Base-by-base conservation (phyloP, 202 grass and related monocot genomes). In the Schoenoplectus tabernaemontani region DNA sequence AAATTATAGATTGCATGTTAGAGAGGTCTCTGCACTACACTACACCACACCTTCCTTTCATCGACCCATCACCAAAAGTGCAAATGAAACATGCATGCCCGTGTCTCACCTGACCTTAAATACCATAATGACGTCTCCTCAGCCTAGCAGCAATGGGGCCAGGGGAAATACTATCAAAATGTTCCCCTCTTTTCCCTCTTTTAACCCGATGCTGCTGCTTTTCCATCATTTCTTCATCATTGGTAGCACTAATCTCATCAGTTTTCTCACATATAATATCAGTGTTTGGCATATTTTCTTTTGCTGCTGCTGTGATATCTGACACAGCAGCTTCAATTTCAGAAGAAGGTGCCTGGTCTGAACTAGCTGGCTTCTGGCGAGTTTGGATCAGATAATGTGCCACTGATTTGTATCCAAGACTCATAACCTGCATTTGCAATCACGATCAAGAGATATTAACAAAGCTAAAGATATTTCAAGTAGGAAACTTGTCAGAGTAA, bases 311-410 rank as follows among this genome's bases (percentile, higher is more conserved):
- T 80, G 41, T 50, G 24, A 26, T 26, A 47, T 46, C 41, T 19
- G 60, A 42, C 60, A 63, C 64, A 5, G 28, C 50, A 28, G 9
- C 81, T 32, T 75, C 9, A 0, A 3, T 77, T 51, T 82, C 84
- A 83, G 80, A 81, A 54, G 82, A 82, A 78, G 65, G 64, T 78
- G 68, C 51, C 68, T 84, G 84, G 16, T 22, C 76, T 13, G 46
- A 41, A 12, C 68, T 82, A 48, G 74, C 66, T 78, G 80, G 62
- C 17, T 70, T 42, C 16, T 59, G 78, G 16, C 76, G 81, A 46
- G 91, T 95, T 86, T 85, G 88, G 13, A 98, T 86, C 37, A 98
- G 86, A 84, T 88, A 98, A 82, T 98, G 96, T 16, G 91, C 91
- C 28, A 98, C 92, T 59, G 91, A 98, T 79, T 92, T 89, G 81